These are phyloP conservation scores for Kwoniella europaea DNA, from an alignment of 768 basidiomycete genomes.

Conservation along the genomic window DNA sequence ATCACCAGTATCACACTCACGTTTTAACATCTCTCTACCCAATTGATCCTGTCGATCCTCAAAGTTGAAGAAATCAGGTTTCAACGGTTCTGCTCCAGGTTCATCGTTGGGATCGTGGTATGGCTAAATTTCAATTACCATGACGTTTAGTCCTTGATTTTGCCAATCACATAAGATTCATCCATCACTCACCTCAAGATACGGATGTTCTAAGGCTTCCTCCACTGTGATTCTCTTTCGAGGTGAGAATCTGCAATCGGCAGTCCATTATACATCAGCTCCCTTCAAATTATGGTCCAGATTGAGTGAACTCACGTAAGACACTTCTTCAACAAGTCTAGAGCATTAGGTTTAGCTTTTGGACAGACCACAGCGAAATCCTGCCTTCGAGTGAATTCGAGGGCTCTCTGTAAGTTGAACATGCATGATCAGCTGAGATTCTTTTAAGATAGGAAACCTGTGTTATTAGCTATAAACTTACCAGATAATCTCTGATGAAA, in stretches of 20 bases:
- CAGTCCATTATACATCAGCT: slow-evolving; percentile 60
- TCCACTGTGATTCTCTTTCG: slow-evolving; percentile 85
- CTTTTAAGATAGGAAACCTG: neutral
- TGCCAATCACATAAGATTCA: no score
- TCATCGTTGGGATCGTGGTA: slow-evolving; percentile 91
- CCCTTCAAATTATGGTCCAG: slow-evolving; percentile 58
- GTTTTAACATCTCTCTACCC: slow-evolving; percentile 57
- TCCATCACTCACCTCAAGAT: slow-evolving; percentile 66
- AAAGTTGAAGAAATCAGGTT: slow-evolving; percentile 60
- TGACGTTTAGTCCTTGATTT: no score
- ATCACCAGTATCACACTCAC: slow-evolving; percentile 27
- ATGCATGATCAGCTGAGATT: neutral
- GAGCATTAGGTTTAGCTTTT: slow-evolving; percentile 66
- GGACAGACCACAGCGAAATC: slow-evolving; percentile 74
- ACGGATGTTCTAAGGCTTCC: slow-evolving; percentile 86
- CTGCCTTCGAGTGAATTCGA: slow-evolving; percentile 82
- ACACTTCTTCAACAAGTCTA: slow-evolving; percentile 53
- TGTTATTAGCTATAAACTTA: slow-evolving; percentile 14
- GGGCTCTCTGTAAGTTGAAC: slow-evolving; percentile 63
- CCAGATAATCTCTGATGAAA: slow-evolving; percentile 72
- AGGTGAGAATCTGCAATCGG: slow-evolving; percentile 61
- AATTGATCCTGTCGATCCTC: slow-evolving; percentile 55
- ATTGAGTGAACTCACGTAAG: slow-evolving; percentile 45
- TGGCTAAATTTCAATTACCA: slow-evolving; percentile 62
- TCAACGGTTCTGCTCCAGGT: slow-evolving; percentile 67